phyloP scores from a whole-genome alignment of 2,329 filamentous ascomycete species.

The Bipolaris sorokiniana region DNA sequence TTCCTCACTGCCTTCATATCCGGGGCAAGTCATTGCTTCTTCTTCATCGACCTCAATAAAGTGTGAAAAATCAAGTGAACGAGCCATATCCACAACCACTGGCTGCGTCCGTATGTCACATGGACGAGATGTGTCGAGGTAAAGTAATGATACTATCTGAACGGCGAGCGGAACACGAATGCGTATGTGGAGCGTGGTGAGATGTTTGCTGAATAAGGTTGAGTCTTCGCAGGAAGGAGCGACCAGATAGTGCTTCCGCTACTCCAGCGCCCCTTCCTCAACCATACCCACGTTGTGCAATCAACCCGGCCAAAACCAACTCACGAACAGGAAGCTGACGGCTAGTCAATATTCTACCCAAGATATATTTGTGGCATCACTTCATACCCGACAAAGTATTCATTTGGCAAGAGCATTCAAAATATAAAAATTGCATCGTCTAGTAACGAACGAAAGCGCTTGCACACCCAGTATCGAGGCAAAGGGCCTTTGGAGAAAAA shows the following conservation, averaged over 20 bases:
- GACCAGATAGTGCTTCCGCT: neutral
- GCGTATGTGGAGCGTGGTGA: neutral
- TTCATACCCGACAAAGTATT: no score
- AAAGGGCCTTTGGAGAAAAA: neutral
- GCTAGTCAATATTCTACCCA: no score
- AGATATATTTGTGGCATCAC: no score
- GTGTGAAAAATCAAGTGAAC: neutral
- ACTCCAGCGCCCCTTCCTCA: slow-evolving; percentile 14
- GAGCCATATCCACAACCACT: neutral
- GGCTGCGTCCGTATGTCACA: neutral
- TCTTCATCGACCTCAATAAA: neutral
- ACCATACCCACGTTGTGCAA: no score
- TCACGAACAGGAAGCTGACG: no score
- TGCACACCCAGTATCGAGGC: neutral
- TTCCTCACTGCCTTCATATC: neutral
- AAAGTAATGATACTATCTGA: neutral
- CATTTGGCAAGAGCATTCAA: no score
- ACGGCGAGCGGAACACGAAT: neutral
- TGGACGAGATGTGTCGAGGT: neutral
- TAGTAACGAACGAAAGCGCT: neutral
- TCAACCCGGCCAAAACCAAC: no score
- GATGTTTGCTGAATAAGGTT: neutral
- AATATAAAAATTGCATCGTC: neutral
- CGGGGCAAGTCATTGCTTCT: neutral
- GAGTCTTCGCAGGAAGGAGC: neutral